Evolutionary conservation across 2,329 filamentous ascomycete species (phyloP).

Genomic region (Alternaria burnsii): DNA sequence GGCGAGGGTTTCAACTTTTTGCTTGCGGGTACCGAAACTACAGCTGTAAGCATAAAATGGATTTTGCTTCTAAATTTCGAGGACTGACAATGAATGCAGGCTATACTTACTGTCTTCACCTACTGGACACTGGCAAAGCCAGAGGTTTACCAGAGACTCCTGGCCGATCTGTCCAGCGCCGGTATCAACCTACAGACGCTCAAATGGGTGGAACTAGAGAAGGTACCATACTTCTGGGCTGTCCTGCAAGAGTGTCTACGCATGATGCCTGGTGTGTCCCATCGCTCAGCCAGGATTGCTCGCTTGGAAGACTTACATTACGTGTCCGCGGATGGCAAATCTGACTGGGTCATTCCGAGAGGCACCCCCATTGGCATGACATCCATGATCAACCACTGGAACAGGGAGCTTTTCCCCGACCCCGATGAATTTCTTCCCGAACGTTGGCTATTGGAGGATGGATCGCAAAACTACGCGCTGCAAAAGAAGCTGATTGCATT

Average conservation of each 20-base stretch:
- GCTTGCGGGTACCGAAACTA: slow-evolving; percentile 37
- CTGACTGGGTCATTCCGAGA: slow-evolving; percentile 34
- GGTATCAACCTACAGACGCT: slow-evolving; percentile 21
- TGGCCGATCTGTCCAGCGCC: slow-evolving; percentile 29
- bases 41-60: slow-evolving; percentile 26
- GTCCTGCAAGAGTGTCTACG: slow-evolving; percentile 48
- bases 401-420: slow-evolving; percentile 39
- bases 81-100: slow-evolving; percentile 32
- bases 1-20: slow-evolving; percentile 40
- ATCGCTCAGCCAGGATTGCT: slow-evolving; percentile 30
- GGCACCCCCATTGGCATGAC: slow-evolving; percentile 43
- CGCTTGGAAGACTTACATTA: slow-evolving; percentile 32
- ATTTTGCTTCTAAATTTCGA: not conserved
- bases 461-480: slow-evolving; percentile 28
- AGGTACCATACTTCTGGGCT: slow-evolving; percentile 45
- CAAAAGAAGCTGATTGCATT: slow-evolving; percentile 38
- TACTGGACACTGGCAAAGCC: slow-evolving; percentile 48
- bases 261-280: slow-evolving; percentile 44
- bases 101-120: slow-evolving; percentile 42
- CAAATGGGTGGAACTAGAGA: slow-evolving; percentile 37
- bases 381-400: slow-evolving; percentile 43
- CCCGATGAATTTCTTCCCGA: slow-evolving; percentile 43
- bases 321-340: slow-evolving; percentile 28
- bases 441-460: slow-evolving; percentile 42
- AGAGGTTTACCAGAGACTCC: slow-evolving; percentile 28